A percentile compares a stretch with the other conserved stretches of the same genome.
phyloP scores from a whole-genome alignment of 2,329 filamentous ascomycete genomes.

The Phyllosticta citribraziliensis region DNA sequence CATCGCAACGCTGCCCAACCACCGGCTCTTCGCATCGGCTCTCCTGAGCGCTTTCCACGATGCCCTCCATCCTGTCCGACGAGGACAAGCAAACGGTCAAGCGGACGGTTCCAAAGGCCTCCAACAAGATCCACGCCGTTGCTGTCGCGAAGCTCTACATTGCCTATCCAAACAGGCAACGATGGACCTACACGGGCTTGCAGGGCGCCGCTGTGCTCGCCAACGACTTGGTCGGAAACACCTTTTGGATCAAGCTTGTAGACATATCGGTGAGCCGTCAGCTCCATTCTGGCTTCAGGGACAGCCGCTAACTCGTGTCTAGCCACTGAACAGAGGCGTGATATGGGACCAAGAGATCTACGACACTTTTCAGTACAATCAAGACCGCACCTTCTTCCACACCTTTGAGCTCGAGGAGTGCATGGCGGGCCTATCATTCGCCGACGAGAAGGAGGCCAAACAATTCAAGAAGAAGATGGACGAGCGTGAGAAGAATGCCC shows the following conservation, averaged over 20 bases:
- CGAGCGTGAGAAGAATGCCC: constrained; percentile 90
- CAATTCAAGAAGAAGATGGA: constrained; percentile 97
- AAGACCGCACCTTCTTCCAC: constrained; percentile 95
- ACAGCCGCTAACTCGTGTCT: constrained; percentile 12
- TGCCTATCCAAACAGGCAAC: constrained; percentile 71
- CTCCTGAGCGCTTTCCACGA: constrained; percentile 16
- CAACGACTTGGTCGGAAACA: constrained; percentile 90
- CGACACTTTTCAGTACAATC: constrained; percentile 88
- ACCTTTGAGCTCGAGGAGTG: constrained; percentile 94
- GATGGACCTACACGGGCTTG: constrained; percentile 90
- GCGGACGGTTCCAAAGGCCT: constrained; percentile 81
- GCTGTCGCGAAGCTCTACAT: constrained; percentile 90
- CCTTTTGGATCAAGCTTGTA: constrained; percentile 95
- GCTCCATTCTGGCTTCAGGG: constrained; percentile 9
- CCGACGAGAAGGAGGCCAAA: constrained; percentile 95
- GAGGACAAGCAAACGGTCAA: constrained; percentile 96
- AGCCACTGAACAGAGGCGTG: constrained; percentile 72
- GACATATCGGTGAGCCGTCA: constrained; percentile 70
- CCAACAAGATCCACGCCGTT: constrained; percentile 95
- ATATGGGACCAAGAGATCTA: constrained; percentile 98
- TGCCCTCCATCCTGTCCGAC: constrained; percentile 67
- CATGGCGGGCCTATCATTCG: constrained; percentile 80
- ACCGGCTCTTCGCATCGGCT: not conserved
- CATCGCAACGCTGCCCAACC: constrained; percentile 6
- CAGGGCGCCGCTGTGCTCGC: constrained; percentile 87